Evolutionary conservation across 2,329 filamentous ascomycete genomes (phyloP).

Genomic region (Cercospora sp.): DNA sequence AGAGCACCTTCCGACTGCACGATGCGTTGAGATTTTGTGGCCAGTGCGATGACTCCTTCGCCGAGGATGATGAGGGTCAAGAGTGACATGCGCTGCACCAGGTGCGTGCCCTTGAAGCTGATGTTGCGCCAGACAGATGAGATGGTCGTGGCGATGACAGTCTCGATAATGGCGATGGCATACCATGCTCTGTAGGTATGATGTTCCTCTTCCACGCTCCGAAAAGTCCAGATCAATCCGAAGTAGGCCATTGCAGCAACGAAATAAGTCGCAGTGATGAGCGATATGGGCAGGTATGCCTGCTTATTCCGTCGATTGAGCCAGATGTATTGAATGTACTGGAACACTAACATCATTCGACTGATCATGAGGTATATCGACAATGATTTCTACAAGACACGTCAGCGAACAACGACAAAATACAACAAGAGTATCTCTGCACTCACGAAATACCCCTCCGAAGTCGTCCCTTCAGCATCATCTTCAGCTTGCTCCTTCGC

Average conservation of each 20-base stretch:
- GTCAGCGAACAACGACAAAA: neutral
- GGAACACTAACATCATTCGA: conserved; percentile 40
- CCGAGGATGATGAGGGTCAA: conserved; percentile 44
- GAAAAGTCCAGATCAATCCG: conserved; percentile 36
- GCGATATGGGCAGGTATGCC: conserved; percentile 36
- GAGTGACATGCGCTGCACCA: conserved; percentile 42
- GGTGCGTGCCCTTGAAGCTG: conserved; percentile 44
- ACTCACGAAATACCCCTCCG: conserved; percentile 40
- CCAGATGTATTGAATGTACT: conserved; percentile 43
- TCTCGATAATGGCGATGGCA: conserved; percentile 41
- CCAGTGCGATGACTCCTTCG: conserved; percentile 43
- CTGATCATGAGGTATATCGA: conserved; percentile 43
- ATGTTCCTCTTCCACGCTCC: conserved; percentile 23
- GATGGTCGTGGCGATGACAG: conserved; percentile 36
- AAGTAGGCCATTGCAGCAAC: conserved; percentile 41
- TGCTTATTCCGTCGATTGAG: conserved; percentile 38
- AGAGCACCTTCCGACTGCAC: conserved; percentile 32
- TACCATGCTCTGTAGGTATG: conserved; percentile 56
- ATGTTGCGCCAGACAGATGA: conserved; percentile 39
- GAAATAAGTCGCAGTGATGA: conserved; percentile 40
- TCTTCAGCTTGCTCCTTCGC: conserved; percentile 42
- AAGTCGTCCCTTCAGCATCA: conserved; percentile 35
- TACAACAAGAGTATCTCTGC: too few species aligned
- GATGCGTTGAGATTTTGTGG: conserved; percentile 39
- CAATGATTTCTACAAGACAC: conserved; percentile 28